Percentiles rank a stretch among this genome's conserved stretches.
Conservation (phyloP, 768 basidiomycete genomes). For the Serpula lacrymans region DNA sequence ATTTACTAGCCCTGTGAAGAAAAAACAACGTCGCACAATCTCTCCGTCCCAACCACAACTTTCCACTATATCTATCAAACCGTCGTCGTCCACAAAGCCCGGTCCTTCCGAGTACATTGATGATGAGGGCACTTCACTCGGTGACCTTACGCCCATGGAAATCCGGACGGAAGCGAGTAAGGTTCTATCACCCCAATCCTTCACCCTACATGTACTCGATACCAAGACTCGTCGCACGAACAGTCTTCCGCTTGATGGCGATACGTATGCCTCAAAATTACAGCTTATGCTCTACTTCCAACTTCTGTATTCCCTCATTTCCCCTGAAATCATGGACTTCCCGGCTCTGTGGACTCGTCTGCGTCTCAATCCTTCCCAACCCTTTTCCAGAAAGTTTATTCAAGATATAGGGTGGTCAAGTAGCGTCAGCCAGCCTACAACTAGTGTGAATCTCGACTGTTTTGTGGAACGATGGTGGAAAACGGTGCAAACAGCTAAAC, state of each 20-base stretch:
- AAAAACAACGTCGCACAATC: conserved; percentile 22
- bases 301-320: conserved; percentile 52
- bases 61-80: no score
- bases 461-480: conserved; percentile 31
- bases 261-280: conserved; percentile 55
- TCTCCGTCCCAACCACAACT: conserved; percentile 16
- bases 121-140: not conserved
- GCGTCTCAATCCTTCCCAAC: conserved; percentile 36
- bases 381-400: conserved; percentile 53
- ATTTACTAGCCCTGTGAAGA: conserved; percentile 19
- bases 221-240: conserved; percentile 62
- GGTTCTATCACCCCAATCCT: not conserved
- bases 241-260: conserved; percentile 53
- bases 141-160: not conserved
- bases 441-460: conserved; percentile 26
- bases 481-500: conserved; percentile 12
- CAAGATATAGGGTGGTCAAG: conserved; percentile 19
- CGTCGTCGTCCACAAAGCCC: no score
- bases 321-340: conserved; percentile 48
- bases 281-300: conserved; percentile 80
- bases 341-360: conserved; percentile 47
- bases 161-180: no score
- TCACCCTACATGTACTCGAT: conserved; percentile 51
- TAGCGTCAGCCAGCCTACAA: conserved; percentile 11
- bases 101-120: conserved; percentile 11